Evolutionary conservation across 768 basidiomycete genomes (phyloP), one percentile per base, ranked within the genome.

Genomic region (Phaffia australis): DNA sequence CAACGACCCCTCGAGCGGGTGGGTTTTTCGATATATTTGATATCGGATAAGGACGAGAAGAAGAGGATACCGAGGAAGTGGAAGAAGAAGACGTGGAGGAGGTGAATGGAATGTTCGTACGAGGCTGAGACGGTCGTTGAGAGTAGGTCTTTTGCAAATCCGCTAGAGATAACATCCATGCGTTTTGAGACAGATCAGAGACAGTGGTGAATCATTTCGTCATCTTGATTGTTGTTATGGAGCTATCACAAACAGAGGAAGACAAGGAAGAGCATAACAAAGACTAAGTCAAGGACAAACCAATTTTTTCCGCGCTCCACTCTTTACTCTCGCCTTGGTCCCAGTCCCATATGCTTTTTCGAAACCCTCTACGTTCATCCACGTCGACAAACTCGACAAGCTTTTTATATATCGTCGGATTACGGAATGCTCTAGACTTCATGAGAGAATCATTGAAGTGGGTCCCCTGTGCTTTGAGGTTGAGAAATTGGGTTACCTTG

Each of bases 381-480:
- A 93, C 87, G 66, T 87, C 87, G 19, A 95, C 85, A 74, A 93
- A 95, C 73, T 95, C 89, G 69, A 99, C 93, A 1, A 99, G 83
- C 72, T 91, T 91, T 16, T 88, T 81, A 76, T 94, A 95, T n/a
- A 98, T 83, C 73, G 95, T 89, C 0, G 94, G 94, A 73, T 99
- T 99, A 30, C 91, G 85, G 77, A 98, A 99, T 4, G 90, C 85
- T 54, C 89, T 85, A 71, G 88, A 89, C 9, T 85, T 83, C 85
- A 97, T 89, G 51, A 99, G 82, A 1, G 89, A 89, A 75, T 95
- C 91, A 75, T 98, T 99, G 79, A 95, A 97, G 76, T 95, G 92
- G 1, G 63, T 69, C 16, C 67, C 67, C 23, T 56, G 32, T 48
- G n/a, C 32, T 23, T 67, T 67, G 47, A 67, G 66, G 25, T 51